Evolutionary conservation across 371 early-diverging fungal species (phyloP).

Genomic region (Rhizopus arrhizus): DNA sequence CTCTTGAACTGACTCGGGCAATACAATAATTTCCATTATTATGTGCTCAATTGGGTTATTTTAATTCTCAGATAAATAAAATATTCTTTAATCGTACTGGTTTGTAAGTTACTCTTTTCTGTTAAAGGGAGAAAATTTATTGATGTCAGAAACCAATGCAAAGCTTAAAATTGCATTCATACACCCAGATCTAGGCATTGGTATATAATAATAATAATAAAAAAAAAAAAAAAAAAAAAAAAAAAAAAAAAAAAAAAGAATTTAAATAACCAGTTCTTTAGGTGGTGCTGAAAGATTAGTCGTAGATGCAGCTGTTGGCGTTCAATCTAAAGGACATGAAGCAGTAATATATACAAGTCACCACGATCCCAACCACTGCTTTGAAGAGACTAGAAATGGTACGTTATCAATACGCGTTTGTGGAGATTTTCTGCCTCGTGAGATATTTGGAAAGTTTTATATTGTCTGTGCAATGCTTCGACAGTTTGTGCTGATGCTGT

Average conservation of each 20-base stretch:
- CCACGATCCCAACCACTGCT: slow-evolving; percentile 87
- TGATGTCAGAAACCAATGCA: slow-evolving; percentile 21
- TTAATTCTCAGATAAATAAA: too few relatives aligned
- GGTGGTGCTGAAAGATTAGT: slow-evolving; percentile 97
- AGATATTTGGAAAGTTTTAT: slow-evolving; percentile 69
- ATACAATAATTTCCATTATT: too few relatives aligned
- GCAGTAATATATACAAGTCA: slow-evolving; percentile 88
- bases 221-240: background rate
- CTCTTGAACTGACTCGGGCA: too few relatives aligned
- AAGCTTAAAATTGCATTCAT: slow-evolving; percentile 69
- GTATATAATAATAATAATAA: slow-evolving; percentile 38
- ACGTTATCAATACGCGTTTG: slow-evolving; percentile 76
- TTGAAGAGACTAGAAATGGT: slow-evolving; percentile 90
- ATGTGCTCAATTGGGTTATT: too few relatives aligned
- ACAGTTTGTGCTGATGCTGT: slow-evolving; percentile 67
- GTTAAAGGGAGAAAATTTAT: too few relatives aligned
- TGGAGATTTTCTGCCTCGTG: slow-evolving; percentile 76
- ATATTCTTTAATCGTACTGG: too few relatives aligned
- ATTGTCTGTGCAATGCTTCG: slow-evolving; percentile 85
- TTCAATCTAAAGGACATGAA: slow-evolving; percentile 78
- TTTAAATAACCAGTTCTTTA: slow-evolving; percentile 16
- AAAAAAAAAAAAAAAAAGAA: background rate
- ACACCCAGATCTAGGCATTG: slow-evolving; percentile 92
- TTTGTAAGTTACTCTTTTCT: too few relatives aligned
- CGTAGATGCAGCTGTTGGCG: slow-evolving; percentile 88